phyloP scores from a whole-genome alignment of 805 yeast genomes.

The Metschnikowia amazonensis region DNA sequence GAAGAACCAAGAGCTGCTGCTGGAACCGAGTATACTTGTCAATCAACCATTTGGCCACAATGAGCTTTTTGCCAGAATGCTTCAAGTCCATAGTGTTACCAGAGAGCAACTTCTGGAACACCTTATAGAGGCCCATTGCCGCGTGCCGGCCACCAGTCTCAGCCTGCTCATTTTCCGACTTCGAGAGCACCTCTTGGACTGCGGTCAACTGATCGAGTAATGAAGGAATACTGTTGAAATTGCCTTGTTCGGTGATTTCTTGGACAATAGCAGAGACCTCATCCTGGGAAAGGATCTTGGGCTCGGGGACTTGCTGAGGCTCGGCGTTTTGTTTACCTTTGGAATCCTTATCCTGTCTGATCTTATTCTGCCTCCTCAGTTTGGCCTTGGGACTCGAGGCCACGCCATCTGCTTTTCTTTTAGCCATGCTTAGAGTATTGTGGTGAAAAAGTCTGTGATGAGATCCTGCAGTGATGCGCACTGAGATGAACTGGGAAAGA shows the following conservation, averaged over 20 bases:
- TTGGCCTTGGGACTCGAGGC: constrained; percentile 7
- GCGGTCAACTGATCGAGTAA: constrained; percentile 40
- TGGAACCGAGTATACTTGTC: constrained; percentile 56
- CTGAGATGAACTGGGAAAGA: background rate
- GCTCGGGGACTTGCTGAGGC: constrained; percentile 5
- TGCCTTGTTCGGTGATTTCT: constrained; percentile 41
- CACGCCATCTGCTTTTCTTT: constrained; percentile 17
- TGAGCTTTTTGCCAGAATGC: constrained; percentile 42
- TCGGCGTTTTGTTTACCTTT: background rate
- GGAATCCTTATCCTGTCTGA: background rate
- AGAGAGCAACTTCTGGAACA: constrained; percentile 48
- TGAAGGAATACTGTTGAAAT: constrained; percentile 52
- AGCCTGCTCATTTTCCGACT: constrained; percentile 18
- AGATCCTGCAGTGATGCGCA: constrained; percentile 9
- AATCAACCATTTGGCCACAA: constrained; percentile 61
- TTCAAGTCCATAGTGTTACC: constrained; percentile 31
- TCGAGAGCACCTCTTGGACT: constrained; percentile 18
- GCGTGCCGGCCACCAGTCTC: constrained; percentile 39
- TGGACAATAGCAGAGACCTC: constrained; percentile 23
- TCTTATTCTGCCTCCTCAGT: constrained; percentile 4
- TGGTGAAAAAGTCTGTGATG: constrained; percentile 7
- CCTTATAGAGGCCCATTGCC: constrained; percentile 39
- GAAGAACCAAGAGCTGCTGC: constrained; percentile 36
- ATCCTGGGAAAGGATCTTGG: constrained; percentile 16
- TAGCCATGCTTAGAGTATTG: constrained; percentile 15